Base-by-base conservation (phyloP, 805 yeast genomes). In the Blastobotrys americana region DNA sequence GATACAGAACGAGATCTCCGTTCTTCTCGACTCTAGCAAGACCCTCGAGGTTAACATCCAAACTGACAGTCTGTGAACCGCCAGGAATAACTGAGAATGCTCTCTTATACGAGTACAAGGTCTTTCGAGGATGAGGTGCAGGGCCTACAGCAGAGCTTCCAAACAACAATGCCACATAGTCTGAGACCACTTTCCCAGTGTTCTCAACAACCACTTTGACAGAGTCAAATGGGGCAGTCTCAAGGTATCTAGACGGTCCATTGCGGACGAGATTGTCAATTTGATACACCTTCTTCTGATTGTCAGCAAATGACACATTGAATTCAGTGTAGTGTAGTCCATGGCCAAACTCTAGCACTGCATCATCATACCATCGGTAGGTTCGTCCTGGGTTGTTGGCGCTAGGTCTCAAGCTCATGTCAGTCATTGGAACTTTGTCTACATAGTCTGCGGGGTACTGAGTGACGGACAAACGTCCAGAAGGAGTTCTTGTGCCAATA, bases 321-420 rank as follows among this genome's bases (percentile, higher is more conserved):
- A 47, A 47, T 10, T 21, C 36, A 6, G 50, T 47, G 35, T 47
- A 47, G 20, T 44, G 47, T 10, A 47, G 44, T 4, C 50, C 50
- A 27, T 23, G 23, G 6, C 50, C 50, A 23, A 35, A 47, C 31
- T 39, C 44, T 5, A 34, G 33, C 5, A 47, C 50, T n/a, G 50
- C 41, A 9, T 20, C 15, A 25, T 25, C 31, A 39, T 35, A 47
- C 50, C 50, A 47, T 38, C 31, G 34, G 21, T 47, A 47, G 22
- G 50, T 47, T 22, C 47, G 28, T 2, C 50, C 50, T 4, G 46
- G 46, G 34, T 43, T 47, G 39, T 19, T 16, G n/a, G 15, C 45
- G 22, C 37, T 22, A 16, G 50, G 46, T 4, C 47, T 37, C 33
- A 47, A 20, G 9, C 41, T 28, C 50, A 47, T 47, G 21, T 47